A percentile compares a stretch with the other conserved stretches of the same genome.
Evolutionary conservation across 164 flowering plant species (phyloP).

Genomic region (Tetracentron sinense): DNA sequence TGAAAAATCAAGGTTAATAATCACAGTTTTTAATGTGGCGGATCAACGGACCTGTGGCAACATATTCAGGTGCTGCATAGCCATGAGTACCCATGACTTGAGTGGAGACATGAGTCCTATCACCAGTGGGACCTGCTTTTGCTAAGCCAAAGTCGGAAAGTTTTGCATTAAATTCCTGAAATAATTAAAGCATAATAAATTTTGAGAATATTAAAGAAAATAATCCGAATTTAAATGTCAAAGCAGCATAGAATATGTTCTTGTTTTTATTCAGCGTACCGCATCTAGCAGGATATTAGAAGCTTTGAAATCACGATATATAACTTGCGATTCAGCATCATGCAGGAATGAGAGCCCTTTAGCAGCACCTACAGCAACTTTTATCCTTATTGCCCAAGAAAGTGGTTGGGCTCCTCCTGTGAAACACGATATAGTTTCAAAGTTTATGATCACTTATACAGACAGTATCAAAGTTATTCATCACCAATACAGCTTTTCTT

Average conservation of each 20-base stretch:
- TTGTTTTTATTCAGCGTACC: constrained; percentile 35
- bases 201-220: not conserved
- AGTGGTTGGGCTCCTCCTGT: constrained; percentile 85
- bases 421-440: constrained; percentile 9
- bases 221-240: not conserved
- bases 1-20: no score
- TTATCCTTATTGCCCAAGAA: constrained; percentile 74
- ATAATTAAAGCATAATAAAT: not conserved
- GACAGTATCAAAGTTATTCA: no score
- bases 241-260: not conserved
- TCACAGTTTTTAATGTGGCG: no score
- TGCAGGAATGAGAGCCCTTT: no score
- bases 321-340: constrained; percentile 68
- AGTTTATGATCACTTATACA: not conserved
- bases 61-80: no score
- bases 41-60: constrained; percentile 61
- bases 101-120: constrained; percentile 83
- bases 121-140: constrained; percentile 93
- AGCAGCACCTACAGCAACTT: constrained; percentile 88
- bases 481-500: no score
- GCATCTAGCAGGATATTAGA: constrained; percentile 79
- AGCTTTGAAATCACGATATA: no score
- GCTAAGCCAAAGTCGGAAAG: constrained; percentile 96
- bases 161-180: constrained; percentile 80
- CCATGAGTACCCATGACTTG: constrained; percentile 94